Percentiles rank a stretch among this genome's conserved stretches.
Evolutionary conservation across 2,329 filamentous ascomycete species (phyloP).

Genomic region (Nannizziopsis barbatae): DNA sequence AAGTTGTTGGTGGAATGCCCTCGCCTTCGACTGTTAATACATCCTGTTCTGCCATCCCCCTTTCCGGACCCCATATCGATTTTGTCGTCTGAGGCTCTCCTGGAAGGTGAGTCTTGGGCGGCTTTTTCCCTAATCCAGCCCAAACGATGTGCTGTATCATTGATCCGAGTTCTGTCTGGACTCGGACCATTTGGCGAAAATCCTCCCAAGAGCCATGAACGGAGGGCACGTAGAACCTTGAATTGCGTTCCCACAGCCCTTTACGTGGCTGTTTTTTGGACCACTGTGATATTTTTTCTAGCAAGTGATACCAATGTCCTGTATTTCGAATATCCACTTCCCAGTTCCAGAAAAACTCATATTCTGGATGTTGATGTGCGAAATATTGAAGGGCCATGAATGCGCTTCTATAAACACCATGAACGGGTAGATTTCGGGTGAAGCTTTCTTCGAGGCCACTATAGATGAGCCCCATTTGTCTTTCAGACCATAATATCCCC

Average conservation of each 20-base stretch:
- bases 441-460: conserved; percentile 74
- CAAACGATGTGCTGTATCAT: conserved; percentile 57
- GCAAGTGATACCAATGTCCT: conserved; percentile 69
- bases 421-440: conserved; percentile 60
- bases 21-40: conserved; percentile 65
- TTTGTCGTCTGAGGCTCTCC: conserved; percentile 39
- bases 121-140: conserved; percentile 37
- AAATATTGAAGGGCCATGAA: conserved; percentile 96
- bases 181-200: conserved; percentile 64
- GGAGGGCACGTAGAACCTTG: conserved; percentile 64
- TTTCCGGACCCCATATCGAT: conserved; percentile 73
- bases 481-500: conserved; percentile 84
- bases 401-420: conserved; percentile 84
- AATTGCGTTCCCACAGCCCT: conserved; percentile 69
- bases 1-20: conserved; percentile 56
- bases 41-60: conserved; percentile 56
- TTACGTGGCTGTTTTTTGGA: conserved; percentile 63
- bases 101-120: conserved; percentile 10
- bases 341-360: conserved; percentile 89
- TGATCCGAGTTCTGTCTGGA: conserved; percentile 61
- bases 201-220: conserved; percentile 71
- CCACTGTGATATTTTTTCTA: conserved; percentile 60
- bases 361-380: conserved; percentile 75
- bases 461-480: conserved; percentile 84
- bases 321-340: conserved; percentile 89